A percentile compares a stretch with the other conserved stretches of the same genome.
Conservation (phyloP, 331 rosid genomes). For the Saraca asoca region DNA sequence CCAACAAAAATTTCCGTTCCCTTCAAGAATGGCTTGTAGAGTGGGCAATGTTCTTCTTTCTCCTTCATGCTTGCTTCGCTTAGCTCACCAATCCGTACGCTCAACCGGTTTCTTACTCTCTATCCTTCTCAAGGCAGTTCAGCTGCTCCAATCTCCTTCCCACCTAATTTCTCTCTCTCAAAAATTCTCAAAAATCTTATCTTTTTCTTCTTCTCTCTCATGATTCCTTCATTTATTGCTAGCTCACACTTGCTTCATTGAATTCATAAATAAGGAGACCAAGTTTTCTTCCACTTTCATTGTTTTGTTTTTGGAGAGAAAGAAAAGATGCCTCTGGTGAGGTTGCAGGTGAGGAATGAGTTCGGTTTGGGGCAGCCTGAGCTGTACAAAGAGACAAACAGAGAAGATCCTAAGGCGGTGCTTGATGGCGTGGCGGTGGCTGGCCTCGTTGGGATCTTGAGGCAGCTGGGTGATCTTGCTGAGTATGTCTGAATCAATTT, state of each 20-base stretch:
- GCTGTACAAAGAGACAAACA: slow-evolving; percentile 58
- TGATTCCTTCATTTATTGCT: slow-evolving; percentile 49
- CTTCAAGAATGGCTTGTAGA: slow-evolving; percentile 72
- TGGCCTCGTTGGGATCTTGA: slow-evolving; percentile 97
- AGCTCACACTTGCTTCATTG: slow-evolving; percentile 41
- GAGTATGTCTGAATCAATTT: slow-evolving; percentile 58
- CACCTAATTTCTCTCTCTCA: slow-evolving; percentile 51
- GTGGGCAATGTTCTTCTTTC: slow-evolving; percentile 81
- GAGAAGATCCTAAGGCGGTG: slow-evolving; percentile 91
- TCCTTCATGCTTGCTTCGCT: background rate
- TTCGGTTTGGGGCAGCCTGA: slow-evolving; percentile 70
- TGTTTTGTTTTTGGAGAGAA: slow-evolving; percentile 15
- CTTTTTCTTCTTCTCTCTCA: slow-evolving; percentile 34
- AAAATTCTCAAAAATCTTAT: slow-evolving; percentile 16
- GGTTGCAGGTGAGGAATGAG: slow-evolving; percentile 79
- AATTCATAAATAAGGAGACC: slow-evolving; percentile 5
- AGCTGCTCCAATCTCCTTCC: slow-evolving; percentile 70
- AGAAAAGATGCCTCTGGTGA: slow-evolving; percentile 74
- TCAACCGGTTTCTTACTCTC: slow-evolving; percentile 25
- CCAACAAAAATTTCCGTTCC: slow-evolving; percentile 39
- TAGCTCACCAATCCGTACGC: slow-evolving; percentile 47
- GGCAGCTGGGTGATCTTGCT: slow-evolving; percentile 97
- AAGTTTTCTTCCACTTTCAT: background rate
- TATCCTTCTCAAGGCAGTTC: slow-evolving; percentile 64
- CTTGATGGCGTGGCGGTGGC: slow-evolving; percentile 86